phyloP scores from a whole-genome alignment of 2,329 filamentous ascomycete genomes.

The Chrysoporthe deuterocubensis region DNA sequence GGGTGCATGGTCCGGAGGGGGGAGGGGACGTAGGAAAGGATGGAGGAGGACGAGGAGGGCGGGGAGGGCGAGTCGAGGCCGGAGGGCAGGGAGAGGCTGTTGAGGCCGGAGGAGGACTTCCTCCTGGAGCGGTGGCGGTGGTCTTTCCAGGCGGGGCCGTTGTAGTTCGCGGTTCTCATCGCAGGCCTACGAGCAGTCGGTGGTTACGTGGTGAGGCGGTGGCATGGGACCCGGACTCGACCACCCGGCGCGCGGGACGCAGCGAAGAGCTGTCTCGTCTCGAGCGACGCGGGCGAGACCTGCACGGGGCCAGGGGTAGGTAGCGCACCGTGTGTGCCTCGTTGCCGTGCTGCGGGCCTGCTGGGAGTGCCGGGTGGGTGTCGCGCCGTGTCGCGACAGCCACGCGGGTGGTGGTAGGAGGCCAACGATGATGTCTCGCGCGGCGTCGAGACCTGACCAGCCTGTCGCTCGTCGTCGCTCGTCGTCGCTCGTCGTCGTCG shows the following conservation, averaged over 20 bases:
- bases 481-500: too few relatives aligned
- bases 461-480: neutral
- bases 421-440: neutral
- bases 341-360: neutral
- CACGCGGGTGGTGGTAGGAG: neutral
- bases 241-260: neutral
- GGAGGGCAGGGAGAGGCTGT: slow-evolving; percentile 13
- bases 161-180: slow-evolving; percentile 14
- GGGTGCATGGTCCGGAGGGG: slow-evolving; percentile 27
- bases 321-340: neutral
- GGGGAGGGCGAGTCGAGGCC: neutral
- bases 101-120: slow-evolving; percentile 15
- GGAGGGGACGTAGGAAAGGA: slow-evolving; percentile 22
- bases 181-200: neutral
- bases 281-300: neutral
- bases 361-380: neutral
- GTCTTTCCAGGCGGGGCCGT: slow-evolving; percentile 10
- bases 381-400: slow-evolving; percentile 1
- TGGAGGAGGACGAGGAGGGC: slow-evolving; percentile 5
- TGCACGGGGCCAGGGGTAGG: neutral
- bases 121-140: slow-evolving; percentile 14
- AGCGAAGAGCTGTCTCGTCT: neutral
- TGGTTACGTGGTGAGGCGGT: neutral
- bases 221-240: neutral
- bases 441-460: neutral